Base-by-base conservation (phyloP, 1,284 basidiomycete genomes). In the Heterobasidion annosum region DNA sequence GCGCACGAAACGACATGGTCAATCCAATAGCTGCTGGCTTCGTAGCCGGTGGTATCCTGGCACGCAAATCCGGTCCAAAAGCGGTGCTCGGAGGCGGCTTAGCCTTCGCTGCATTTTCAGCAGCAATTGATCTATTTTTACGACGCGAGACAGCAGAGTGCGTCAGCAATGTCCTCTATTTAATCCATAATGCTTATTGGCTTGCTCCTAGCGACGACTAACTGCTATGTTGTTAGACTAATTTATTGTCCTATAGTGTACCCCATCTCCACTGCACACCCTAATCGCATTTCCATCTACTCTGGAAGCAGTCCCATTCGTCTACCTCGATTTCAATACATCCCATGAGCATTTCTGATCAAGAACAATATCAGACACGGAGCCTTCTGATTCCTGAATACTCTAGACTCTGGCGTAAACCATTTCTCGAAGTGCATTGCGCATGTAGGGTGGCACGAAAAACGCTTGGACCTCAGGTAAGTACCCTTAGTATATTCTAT, bases 1-100 rank as follows among this genome's bases (percentile, higher is more conserved):
- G 94, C 54, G 93, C 91, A n/a, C 93, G 86, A 71, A 95, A 95
- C 64, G 94, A 98, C 68, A 88, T 96, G 62, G 85, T 83, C 53
- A 98, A 97, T 67, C 79, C 85, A 63, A 71, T 91, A 62, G 71
- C 80, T 54, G 74, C 86, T 19, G 88, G 88, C 0, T 89, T 91
- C 62, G 65, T 86, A 8, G 79, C 86, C 13, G 92, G 92, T 37
- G 91, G 87, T 45, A 73, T 93, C 16, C 80, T 97, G 4, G 93
- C 93, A 15, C 80, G 90, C 53, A 85, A 90, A 65, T 83, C 91
- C 1, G 93, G 91, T 1, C 90, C 91, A 8, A 87, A 80, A 67
- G 92, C 89, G 12, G 88, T 81, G 33, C 60, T 94, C 25, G 83
- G 85, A 53, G 94, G 93, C 63, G 93, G 90, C 33, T 58, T 91